Evolutionary conservation across 331 rosid species (phyloP), one percentile per base, ranked within the genome.

Genomic region (Malus hybrid): DNA sequence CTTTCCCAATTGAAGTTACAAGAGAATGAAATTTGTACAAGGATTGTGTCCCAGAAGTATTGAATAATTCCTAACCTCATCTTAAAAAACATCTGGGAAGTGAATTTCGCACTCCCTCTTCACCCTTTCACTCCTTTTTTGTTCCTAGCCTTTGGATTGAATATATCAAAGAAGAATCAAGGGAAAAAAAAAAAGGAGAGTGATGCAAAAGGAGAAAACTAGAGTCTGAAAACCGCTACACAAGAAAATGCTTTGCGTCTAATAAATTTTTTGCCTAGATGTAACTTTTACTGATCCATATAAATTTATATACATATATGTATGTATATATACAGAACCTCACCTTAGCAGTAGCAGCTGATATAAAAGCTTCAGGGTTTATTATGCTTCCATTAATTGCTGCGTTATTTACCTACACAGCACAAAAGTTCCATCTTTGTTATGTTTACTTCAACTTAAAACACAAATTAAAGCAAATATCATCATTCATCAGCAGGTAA

Each of bases 391-490:
- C 96, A 68, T 5, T 22, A 73, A 86, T 68, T 66, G 84, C 96
- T 75, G 92, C 96, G 53, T 89, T 87, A 82, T 87, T 89, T 56
- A 89, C 92, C 92, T 90, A 18, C 39, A 70, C 32, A 63, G 86
- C 81, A 84, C 42, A 72, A 24, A 69, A 64, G 11, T n/a, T 29
- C 44, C 68, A 32, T 68, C 24, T 22, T 22, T 42, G 56, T 3
- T 22, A 39, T 14, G 53, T 63, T 7, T 32, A 26, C 16, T 19
- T 61, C 33, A 61, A 61, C 33, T 26, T 26, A 22, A 9, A 24
- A 10, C 7, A 12, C 6, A 61, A 61, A 61, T 26, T 26, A 12
- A 61, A 61, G 65, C 34, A 60, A 60, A 8, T 1, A 19, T 56
- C 26, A 42, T 42, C 48, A 42, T 42, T 42, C 13, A 10, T 42